Base-by-base conservation (phyloP, 2,329 filamentous ascomycete species). In the Phaeophleospora eucalypticola region DNA sequence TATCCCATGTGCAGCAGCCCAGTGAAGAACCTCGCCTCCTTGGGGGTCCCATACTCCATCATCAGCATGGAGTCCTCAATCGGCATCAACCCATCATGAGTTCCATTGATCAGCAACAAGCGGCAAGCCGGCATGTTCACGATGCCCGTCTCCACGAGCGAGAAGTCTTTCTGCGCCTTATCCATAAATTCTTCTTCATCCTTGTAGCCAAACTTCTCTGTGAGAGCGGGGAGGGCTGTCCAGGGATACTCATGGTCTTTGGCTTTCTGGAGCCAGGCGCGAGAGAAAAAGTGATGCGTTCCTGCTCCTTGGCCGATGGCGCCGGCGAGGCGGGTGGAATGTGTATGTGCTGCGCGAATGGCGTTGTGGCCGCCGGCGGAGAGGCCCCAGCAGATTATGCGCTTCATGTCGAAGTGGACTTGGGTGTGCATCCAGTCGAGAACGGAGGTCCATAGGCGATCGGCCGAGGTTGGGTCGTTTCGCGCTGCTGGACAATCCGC, bases 311-410 rank as follows among this genome's bases (percentile, higher is more conserved):
- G 81, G 2, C 80, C 82, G 16, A 86, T 71, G 17, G 67, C 66
- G 0, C 82, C 83, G 0, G 67, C 64, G 16, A 87, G 65, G 8
- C 68, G 65, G 0, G 70, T 61, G 15, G 69, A 67, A 62, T 86
- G 83, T n/a, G 82, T 86, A 63, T 85, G 81, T 36, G 83, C 82
- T n/a, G 80, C 73, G 15, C 83, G 76, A 36, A 65, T 59, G 16
- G 83, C 82, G 65, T 86, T 84, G 71, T 85, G 86, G 0, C 83
- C 83, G 21, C 83, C 83, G 0, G 77, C 73, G 53, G 78, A 82
- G 27, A 86, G 67, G 0, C 83, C 83, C 82, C 83, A 86, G 38
- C 75, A 78, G 50, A 82, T 65, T 6, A 87, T 67, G 27, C 72
- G 74, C 1, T 59, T 56, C 72, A 77, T 77, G 60, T 86, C 76